These are phyloP conservation scores for Linanthus parryae DNA, from an alignment of 148 eudicot genomes.

Conservation along the genomic window DNA sequence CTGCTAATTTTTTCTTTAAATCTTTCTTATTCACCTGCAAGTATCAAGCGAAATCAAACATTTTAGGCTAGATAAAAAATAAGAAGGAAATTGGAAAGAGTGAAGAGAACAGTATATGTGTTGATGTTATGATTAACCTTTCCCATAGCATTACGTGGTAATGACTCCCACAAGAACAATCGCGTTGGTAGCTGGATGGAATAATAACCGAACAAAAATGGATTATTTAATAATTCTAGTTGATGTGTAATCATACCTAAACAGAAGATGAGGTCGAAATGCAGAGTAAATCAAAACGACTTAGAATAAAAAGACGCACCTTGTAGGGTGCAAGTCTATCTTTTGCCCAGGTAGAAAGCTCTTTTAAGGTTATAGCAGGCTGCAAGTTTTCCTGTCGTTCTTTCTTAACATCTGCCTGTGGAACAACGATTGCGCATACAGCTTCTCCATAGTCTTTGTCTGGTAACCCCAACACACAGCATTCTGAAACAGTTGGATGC, in stretches of 20 bases:
- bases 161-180: slow-evolving; percentile 66
- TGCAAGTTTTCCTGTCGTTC: slow-evolving; percentile 48
- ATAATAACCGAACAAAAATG: background rate
- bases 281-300: background rate
- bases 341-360: slow-evolving; percentile 79
- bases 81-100: background rate
- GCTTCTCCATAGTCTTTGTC: slow-evolving; percentile 88
- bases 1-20: slow-evolving; percentile 18
- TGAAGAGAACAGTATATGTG: background rate
- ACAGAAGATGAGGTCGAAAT: background rate
- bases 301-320: no score
- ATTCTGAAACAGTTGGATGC: slow-evolving; percentile 87
- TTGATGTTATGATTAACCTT: no score
- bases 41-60: background rate
- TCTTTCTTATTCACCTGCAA: slow-evolving; percentile 77
- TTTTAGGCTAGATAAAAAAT: background rate
- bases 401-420: slow-evolving; percentile 52
- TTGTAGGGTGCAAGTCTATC: slow-evolving; percentile 95
- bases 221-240: background rate
- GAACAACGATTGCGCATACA: slow-evolving; percentile 77
- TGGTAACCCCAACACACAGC: slow-evolving; percentile 89
- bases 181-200: slow-evolving; percentile 71
- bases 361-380: slow-evolving; percentile 71
- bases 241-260: background rate
- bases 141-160: slow-evolving; percentile 99